Evolutionary conservation across 2,329 filamentous ascomycete species (phyloP), one percentile per base, ranked within the genome.

Genomic region (Colletotrichum filicis): DNA sequence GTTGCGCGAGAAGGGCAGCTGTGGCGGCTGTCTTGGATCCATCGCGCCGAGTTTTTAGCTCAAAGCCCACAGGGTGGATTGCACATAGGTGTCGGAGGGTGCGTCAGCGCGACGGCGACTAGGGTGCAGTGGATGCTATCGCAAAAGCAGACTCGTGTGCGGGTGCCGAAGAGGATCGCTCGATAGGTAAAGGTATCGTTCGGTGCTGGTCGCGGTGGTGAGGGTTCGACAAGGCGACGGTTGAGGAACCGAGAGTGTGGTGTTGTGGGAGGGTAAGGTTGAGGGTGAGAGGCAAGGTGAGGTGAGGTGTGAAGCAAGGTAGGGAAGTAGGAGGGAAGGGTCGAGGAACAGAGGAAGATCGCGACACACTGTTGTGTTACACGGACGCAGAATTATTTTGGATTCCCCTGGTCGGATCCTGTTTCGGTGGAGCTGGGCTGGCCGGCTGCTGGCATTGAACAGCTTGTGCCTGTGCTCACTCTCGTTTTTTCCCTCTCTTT

Each of bases 21-120:
- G 80, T 73, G 77, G 76, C 76, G 74, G 79, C 75, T 79, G 79
- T 76, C 77, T 78, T 72, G 76, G 76, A 75, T 76, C 78, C 83
- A 84, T 82, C 74, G 77, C 78, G 78, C 77, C 78, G 78, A 80
- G 76, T 76, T 80, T 80, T 81, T 79, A 82, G 80, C 79, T 80
- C 74, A 79, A 77, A 81, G 79, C 53, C 60, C 42, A 55, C 61
- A 57, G 42, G 12, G 61, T 66, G 57, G 73, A 66, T 57, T 72
- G 60, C 65, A 46, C 73, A 74, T 73, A 58, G 46, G 65, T 66
- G n/a, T 60, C 30, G 19, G 53, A 65, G 53, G 32, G 32, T 71
- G 66, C 60, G 70, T 66, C 67, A 49, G 59, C 26, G 26, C 59
- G 70, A 73, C 53, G 55, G 66, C 59, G 66, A 58, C 26, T 46